phyloP scores from a whole-genome alignment of 495 filamentous ascomycete species.

The Xanthoparmelia taractica region DNA sequence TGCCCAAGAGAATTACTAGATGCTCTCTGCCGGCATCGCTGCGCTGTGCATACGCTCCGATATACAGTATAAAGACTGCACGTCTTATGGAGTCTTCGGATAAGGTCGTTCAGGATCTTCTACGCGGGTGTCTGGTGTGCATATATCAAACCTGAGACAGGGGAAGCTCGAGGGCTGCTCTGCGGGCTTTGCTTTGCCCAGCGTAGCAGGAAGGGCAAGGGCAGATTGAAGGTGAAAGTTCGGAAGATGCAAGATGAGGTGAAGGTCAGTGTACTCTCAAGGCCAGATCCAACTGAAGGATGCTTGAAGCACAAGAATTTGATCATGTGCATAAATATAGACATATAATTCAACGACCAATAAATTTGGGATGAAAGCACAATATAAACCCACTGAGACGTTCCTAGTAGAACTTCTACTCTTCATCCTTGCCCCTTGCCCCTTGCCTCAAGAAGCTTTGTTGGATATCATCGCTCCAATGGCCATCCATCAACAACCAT shows the following conservation, averaged over 20 bases:
- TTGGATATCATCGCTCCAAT: background rate
- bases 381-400: background rate
- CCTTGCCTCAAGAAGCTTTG: too few relatives aligned
- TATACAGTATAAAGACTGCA: background rate
- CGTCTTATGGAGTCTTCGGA: background rate
- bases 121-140: background rate
- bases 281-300: background rate
- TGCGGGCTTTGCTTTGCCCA: background rate
- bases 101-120: background rate
- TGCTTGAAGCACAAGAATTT: background rate
- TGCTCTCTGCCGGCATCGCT: background rate
- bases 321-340: background rate
- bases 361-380: background rate
- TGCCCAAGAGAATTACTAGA: constrained; percentile 30
- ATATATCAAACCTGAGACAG: background rate
- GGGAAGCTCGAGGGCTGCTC: background rate
- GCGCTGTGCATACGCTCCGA: background rate
- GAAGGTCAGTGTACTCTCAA: background rate
- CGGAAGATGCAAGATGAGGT: background rate
- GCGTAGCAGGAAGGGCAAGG: background rate
- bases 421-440: background rate
- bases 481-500: background rate
- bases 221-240: background rate
- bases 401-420: background rate
- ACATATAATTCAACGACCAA: background rate